phyloP scores from a whole-genome alignment of 2,329 filamentous ascomycete genomes.

The Botrytis porri region DNA sequence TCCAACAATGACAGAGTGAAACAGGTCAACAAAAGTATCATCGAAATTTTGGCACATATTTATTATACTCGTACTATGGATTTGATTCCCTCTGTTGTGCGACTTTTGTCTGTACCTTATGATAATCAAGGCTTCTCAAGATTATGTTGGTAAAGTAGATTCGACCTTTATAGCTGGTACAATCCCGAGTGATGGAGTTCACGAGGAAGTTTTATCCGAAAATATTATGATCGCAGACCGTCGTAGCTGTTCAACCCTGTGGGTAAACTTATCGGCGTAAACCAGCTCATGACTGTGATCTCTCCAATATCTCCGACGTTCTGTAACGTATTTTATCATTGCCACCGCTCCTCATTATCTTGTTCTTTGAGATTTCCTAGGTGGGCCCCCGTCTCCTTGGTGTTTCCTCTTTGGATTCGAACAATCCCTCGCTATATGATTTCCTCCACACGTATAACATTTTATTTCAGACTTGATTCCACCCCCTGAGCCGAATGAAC shows the following conservation, averaged over 20 bases:
- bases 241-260: neutral
- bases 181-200: neutral
- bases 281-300: neutral
- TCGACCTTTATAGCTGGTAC: neutral
- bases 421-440: conserved; percentile 57
- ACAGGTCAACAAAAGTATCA: neutral
- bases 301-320: neutral
- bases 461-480: conserved; percentile 28
- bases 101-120: neutral
- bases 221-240: neutral
- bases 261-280: neutral
- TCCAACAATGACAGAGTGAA: neutral
- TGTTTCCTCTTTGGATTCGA: conserved; percentile 40
- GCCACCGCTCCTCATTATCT: conserved; percentile 14
- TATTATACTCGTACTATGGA: conserved; percentile 8
- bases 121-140: neutral
- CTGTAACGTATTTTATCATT: neutral
- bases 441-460: conserved; percentile 61
- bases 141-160: neutral
- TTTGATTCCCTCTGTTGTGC: neutral
- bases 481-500: conserved; percentile 25
- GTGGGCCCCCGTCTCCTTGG: conserved; percentile 30
- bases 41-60: neutral
- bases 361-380: conserved; percentile 20
- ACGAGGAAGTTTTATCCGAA: neutral